These are phyloP conservation scores for Metschnikowia gelsemii DNA, from an alignment of 805 yeast species.

Conservation along the genomic window DNA sequence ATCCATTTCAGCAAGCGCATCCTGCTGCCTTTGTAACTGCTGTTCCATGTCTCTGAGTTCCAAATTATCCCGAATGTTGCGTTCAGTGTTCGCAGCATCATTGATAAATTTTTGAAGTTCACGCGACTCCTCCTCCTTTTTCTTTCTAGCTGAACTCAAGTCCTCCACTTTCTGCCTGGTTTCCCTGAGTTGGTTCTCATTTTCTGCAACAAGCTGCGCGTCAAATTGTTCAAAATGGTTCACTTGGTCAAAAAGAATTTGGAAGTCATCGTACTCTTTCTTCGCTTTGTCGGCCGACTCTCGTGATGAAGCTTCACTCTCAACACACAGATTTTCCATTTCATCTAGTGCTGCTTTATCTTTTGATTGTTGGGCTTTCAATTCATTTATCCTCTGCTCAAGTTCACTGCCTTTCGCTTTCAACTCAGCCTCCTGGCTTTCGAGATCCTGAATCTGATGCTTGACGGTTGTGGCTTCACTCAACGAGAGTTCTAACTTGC, in stretches of 20 bases:
- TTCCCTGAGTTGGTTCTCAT: slow-evolving; percentile 9
- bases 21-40: slow-evolving; percentile 38
- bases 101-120: slow-evolving; percentile 42
- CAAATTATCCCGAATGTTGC: slow-evolving; percentile 62
- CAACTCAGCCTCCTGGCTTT: slow-evolving; percentile 19
- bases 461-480: slow-evolving; percentile 46
- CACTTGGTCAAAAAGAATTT: slow-evolving; percentile 11
- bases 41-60: slow-evolving; percentile 49
- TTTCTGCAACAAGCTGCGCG: slow-evolving; percentile 25
- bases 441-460: slow-evolving; percentile 37
- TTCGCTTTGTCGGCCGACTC: slow-evolving; percentile 1
- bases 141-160: slow-evolving; percentile 15
- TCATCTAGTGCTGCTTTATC: slow-evolving; percentile 8
- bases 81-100: slow-evolving; percentile 61
- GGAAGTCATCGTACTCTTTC: slow-evolving; percentile 4
- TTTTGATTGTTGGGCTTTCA: slow-evolving; percentile 6
- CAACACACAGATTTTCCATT: slow-evolving; percentile 4
- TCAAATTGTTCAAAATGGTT: slow-evolving; percentile 25
- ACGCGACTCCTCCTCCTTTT: slow-evolving; percentile 25
- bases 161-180: slow-evolving; percentile 4
- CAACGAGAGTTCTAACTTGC: slow-evolving; percentile 51
- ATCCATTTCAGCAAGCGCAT: slow-evolving; percentile 47
- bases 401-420: slow-evolving; percentile 14
- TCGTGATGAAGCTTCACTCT: background rate
- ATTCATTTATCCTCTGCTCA: slow-evolving; percentile 5